Evolutionary conservation across 1,284 basidiomycete species (phyloP), one percentile per base, ranked within the genome.

Genomic region (Sporisorium iseilematis-ciliati): DNA sequence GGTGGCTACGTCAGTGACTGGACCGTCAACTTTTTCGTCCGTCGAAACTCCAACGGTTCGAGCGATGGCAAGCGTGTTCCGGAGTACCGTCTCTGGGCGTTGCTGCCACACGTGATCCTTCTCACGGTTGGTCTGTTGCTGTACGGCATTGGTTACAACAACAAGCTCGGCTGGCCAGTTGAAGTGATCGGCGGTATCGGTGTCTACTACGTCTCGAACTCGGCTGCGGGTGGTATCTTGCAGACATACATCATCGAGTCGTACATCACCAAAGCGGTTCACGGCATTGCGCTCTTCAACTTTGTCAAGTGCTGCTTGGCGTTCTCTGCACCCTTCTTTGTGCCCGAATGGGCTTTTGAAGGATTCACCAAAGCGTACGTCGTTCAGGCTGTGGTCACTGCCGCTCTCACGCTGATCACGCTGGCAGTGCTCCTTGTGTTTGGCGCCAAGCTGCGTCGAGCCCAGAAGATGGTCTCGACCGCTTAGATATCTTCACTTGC

Each of bases 291-390:
- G 23, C 81, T 83, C 35, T 86, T 85, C 75, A 82, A 82, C 63
- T 85, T 86, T 71, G 84, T 84, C 79, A 86, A 86, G 79, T 81
- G 77, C 60, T 77, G 82, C n/a, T 84, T 84, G 76, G 84, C 84
- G 21, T 86, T 86, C 48, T 79, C 77, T 0, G 80, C 83, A 16
- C 77, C 85, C 10, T 86, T 85, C 74, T 86, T 84, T 61, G 77
- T 82, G 8, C 80, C 82, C 35, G 64, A 74, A 38, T 86, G 85
- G 85, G 81, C 79, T 12, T 67, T 69, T 26, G 25, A 70, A 26
- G 77, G 75, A 45, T 84, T 82, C 48, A 61, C 78, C 16, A 66
- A 63, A 38, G 65, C 77, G 4, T 86, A 79, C 50, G 65, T 77
- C 16, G 70, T 74, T 3, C 82, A 85, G 68, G 86, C 82, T 12